Conservation (phyloP, 129 eudicot species). For the Flaveria ramosissima region DNA sequence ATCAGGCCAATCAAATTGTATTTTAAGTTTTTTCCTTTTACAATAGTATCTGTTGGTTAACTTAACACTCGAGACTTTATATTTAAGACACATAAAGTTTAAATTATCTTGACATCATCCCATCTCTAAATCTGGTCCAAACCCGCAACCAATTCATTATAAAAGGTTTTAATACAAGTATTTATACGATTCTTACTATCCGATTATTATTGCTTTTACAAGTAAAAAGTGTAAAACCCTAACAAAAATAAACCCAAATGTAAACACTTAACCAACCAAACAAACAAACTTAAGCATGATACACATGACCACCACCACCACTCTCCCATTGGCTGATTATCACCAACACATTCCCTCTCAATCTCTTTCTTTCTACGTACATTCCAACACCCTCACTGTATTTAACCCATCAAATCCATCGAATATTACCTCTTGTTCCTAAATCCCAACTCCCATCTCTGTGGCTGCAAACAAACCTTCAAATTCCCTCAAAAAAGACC, state of each 20-base stretch:
- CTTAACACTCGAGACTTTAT: too few species aligned
- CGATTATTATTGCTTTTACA: too few species aligned
- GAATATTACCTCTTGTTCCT: conserved; percentile 43
- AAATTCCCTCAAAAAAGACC: conserved; percentile 24
- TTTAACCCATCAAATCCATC: conserved; percentile 28
- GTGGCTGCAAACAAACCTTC: conserved; percentile 63
- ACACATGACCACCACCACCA: conserved; percentile 22
- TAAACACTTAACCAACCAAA: conserved; percentile 27
- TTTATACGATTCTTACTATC: too few species aligned
- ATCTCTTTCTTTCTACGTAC: conserved; percentile 7
- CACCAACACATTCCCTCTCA: conserved; percentile 17
- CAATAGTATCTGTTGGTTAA: too few species aligned
- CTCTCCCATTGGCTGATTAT: conserved; percentile 21
- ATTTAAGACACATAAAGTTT: too few species aligned
- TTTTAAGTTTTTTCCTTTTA: too few species aligned
- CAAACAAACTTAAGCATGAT: conserved; percentile 10
- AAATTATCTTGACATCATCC: too few species aligned
- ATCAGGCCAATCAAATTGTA: too few species aligned
- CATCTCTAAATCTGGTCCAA: too few species aligned
- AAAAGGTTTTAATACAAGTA: too few species aligned
- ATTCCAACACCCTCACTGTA: conserved; percentile 9
- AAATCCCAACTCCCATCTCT: conserved; percentile 47
- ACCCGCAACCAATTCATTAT: too few species aligned
- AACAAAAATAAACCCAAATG: neutral
- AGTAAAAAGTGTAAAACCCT: too few species aligned